Percentiles rank a stretch among this genome's conserved stretches.
Conservation (phyloP, 345 rosid species). For the Syzygium jambos region DNA sequence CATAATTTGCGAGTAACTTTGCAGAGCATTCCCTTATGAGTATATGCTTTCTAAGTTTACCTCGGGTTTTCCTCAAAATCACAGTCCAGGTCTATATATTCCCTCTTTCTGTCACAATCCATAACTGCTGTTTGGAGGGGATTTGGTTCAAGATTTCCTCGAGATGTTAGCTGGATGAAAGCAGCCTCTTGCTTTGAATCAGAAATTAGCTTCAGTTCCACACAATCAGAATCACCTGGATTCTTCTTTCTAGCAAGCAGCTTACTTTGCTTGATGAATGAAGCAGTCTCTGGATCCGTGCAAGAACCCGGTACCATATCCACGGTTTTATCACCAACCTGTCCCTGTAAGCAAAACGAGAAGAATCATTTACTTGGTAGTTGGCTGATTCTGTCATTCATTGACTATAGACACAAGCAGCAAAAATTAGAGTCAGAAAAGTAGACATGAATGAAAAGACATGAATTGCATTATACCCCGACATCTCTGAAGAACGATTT, state of each 20-base stretch:
- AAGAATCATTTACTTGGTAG: background rate
- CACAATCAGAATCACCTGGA: conserved; percentile 19
- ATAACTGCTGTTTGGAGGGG: conserved; percentile 19
- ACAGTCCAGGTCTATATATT: conserved; percentile 46
- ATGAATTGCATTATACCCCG: conserved; percentile 39
- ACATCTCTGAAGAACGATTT: conserved; percentile 62
- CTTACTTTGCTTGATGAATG: conserved; percentile 14
- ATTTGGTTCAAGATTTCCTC: conserved; percentile 20
- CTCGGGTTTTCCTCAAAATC: conserved; percentile 32
- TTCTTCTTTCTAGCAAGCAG: conserved; percentile 18
- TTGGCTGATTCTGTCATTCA: background rate
- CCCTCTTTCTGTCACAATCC: conserved; percentile 20
- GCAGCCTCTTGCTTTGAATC: conserved; percentile 13
- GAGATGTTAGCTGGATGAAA: conserved; percentile 17
- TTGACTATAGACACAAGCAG: background rate
- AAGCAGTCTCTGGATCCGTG: conserved; percentile 11
- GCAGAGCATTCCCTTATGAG: background rate
- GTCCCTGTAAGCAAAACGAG: conserved; percentile 40
- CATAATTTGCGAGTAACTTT: background rate
- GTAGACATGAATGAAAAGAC: background rate
- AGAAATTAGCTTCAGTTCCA: conserved; percentile 12
- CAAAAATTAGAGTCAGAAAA: background rate
- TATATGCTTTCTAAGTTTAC: conserved; percentile 27
- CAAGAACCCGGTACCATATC: conserved; percentile 12
- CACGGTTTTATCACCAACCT: conserved; percentile 26